These are phyloP conservation scores for Stemphylium lycopersici DNA, from an alignment of 2,329 filamentous ascomycete species.

Conservation along the genomic window DNA sequence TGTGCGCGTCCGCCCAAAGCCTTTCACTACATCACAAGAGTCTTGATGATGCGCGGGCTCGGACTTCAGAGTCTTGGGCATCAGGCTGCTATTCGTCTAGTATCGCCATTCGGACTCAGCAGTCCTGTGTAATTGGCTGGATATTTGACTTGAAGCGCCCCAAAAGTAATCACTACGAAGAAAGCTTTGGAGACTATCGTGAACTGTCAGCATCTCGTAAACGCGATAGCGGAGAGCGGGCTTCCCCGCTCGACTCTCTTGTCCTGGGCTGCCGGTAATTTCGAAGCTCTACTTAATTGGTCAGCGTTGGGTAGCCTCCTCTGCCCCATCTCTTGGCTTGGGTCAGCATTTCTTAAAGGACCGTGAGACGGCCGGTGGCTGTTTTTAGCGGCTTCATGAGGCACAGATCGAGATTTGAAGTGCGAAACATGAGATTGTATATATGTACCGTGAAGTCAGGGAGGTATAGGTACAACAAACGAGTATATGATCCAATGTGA, in stretches of 20 bases:
- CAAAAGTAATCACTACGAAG: background rate
- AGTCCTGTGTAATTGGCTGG: background rate
- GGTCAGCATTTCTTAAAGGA: background rate
- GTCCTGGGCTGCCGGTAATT: background rate
- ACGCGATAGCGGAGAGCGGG: background rate
- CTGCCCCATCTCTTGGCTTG: background rate
- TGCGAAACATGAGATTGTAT: too few relatives aligned
- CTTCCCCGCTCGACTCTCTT: slow-evolving; percentile 1
- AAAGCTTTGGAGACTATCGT: background rate
- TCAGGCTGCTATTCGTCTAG: background rate
- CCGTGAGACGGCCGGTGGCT: background rate
- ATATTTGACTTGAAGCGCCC: background rate
- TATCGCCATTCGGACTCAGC: background rate
- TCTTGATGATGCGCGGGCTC: background rate
- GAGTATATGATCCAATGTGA: too few relatives aligned
- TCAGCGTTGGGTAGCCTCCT: background rate
- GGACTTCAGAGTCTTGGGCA: background rate
- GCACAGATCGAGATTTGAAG: too few relatives aligned
- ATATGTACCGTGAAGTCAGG: too few relatives aligned
- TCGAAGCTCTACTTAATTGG: background rate
- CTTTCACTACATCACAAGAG: background rate
- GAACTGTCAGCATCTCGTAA: background rate
- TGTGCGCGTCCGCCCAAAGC: background rate
- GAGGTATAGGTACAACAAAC: too few relatives aligned
- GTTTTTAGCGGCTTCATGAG: background rate